Conservation (phyloP, 805 yeast genomes). For the Debaryomyces castellii region DNA sequence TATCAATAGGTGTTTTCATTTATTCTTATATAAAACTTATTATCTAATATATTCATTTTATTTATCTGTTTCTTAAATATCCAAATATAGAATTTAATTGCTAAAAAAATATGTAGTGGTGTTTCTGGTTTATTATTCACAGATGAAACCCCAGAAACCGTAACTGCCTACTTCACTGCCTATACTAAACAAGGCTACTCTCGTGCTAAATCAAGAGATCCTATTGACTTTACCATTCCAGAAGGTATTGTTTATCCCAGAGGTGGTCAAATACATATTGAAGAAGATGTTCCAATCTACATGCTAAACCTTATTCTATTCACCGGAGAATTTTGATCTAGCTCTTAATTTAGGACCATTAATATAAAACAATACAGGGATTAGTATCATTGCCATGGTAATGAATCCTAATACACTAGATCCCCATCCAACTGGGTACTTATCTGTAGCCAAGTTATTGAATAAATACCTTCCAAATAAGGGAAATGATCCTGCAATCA, state of each 20-base stretch:
- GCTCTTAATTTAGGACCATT: conserved; percentile 46
- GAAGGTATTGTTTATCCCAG: conserved; percentile 90
- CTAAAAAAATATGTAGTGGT: conserved; percentile 63
- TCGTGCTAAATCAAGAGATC: conserved; percentile 83
- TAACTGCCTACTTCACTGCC: conserved; percentile 79
- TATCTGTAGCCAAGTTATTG: conserved; percentile 45
- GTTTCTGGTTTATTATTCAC: conserved; percentile 88
- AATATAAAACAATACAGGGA: conserved; percentile 28
- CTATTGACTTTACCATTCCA: conserved; percentile 82
- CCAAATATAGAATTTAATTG: too few species aligned
- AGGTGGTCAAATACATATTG: conserved; percentile 87
- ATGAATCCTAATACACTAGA: conserved; percentile 45
- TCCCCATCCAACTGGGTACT: conserved; percentile 65
- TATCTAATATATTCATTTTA: too few species aligned
- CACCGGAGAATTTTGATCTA: conserved; percentile 31
- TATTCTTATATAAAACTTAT: too few species aligned
- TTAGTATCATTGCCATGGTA: conserved; percentile 38
- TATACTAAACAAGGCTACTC: conserved; percentile 81
- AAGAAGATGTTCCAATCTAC: conserved; percentile 96
- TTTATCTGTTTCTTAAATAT: too few species aligned
- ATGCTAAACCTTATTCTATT: too few species aligned
- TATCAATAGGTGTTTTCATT: too few species aligned
- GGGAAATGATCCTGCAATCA: conserved; percentile 60
- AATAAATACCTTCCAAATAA: conserved; percentile 64
- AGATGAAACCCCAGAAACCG: conserved; percentile 84